Evolutionary conservation across 2,329 filamentous ascomycete genomes (phyloP), one percentile per base, ranked within the genome.

Genomic region (Neonectria ditissima): DNA sequence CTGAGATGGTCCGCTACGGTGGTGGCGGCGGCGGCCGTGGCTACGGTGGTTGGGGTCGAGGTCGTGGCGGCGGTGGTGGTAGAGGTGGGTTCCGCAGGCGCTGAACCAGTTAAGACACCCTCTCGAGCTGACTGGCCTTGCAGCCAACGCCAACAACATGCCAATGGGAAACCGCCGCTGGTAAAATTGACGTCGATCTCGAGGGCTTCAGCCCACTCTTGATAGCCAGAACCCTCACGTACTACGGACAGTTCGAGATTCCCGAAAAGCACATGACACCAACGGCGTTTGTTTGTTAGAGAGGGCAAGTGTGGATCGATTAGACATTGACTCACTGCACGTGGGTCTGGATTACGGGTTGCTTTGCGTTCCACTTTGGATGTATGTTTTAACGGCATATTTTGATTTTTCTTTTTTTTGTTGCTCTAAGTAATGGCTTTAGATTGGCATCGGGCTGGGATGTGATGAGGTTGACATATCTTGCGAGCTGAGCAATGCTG

Each of bases 1-100:
- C 90, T 68, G 96, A 99, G 86, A 98, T 99, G 96, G 90, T 89
- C 73, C 92, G 96, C 80, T 98, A 94, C 78, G 89, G 93, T 71
- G 93, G 94, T 62, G 93, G 93, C 64, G 88, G 91, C 63, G 88
- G 91, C 68, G 89, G 91, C 71, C 89, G 92, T 75, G 87, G 91
- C 69, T 90, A 88, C 75, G 89, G 91, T 75, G 89, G 92, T 74
- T 91, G 91, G 78, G 87, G 91, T 74, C 89, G 91, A 71, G 87
- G 91, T 70, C 85, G 89, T 70, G 81, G 82, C 55, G 79, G 89
- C 70, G 81, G 82, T 55, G 79, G 78, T 71, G 82, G 83, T 73
- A 82, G 84, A 78, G 83, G 84, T 83, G 80, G 77, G 80, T 81
- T 73, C 71, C 76, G 77, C 67, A 75, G 76, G 69, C 75, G 73